phyloP scores from a whole-genome alignment of 345 rosid species.

The Syzygium grande region DNA sequence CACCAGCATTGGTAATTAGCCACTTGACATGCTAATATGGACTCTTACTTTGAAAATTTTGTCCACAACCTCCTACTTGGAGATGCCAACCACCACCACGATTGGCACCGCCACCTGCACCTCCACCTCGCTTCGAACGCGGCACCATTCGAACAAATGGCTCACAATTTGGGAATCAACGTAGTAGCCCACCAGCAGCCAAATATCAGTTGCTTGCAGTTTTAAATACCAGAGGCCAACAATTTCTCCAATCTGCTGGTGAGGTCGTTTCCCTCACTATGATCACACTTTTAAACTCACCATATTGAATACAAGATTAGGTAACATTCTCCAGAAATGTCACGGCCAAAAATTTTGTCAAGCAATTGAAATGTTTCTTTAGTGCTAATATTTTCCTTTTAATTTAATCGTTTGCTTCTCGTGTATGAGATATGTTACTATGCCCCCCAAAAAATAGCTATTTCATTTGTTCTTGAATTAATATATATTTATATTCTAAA shows the following conservation, averaged over 20 bases:
- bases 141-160: not conserved
- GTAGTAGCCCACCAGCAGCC: not conserved
- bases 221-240: not conserved
- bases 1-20: not conserved
- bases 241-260: not conserved
- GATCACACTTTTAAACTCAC: not conserved
- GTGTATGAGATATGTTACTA: not conserved
- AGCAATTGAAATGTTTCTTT: not conserved
- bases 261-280: not conserved
- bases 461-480: no score
- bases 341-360: not conserved
- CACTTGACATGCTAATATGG: not conserved
- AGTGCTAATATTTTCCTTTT: not conserved
- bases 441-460: not conserved
- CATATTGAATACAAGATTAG: not conserved
- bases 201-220: not conserved
- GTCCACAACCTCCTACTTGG: not conserved
- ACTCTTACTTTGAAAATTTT: not conserved
- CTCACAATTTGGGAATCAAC: not conserved
- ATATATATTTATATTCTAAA: no score
- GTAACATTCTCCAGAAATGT: not conserved
- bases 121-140: not conserved
- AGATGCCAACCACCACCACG: not conserved
- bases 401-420: not conserved
- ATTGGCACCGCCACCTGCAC: not conserved